A percentile compares a stretch with the other conserved stretches of the same genome.
Conservation (phyloP, 495 filamentous ascomycete species). For the Penicillium tannophilum region DNA sequence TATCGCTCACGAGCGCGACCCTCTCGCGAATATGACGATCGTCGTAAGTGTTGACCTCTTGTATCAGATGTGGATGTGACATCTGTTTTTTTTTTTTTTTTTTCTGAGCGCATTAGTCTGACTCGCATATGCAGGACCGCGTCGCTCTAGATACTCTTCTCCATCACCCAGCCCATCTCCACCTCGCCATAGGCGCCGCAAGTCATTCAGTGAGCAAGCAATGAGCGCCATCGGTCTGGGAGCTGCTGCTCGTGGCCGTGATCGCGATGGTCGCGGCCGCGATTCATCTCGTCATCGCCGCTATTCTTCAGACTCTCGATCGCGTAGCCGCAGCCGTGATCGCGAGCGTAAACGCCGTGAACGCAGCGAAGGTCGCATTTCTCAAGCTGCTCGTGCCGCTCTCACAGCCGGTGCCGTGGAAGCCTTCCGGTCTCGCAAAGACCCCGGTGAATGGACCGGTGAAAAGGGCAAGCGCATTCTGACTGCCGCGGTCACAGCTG, state of each 20-base stretch:
- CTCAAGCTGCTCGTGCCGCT: slow-evolving; percentile 85
- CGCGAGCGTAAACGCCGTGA: slow-evolving; percentile 31
- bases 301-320: slow-evolving; percentile 55
- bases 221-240: slow-evolving; percentile 67
- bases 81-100: no score
- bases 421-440: slow-evolving; percentile 84
- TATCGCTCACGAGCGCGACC: slow-evolving; percentile 56
- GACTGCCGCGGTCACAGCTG: slow-evolving; percentile 82
- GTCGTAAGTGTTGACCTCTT: slow-evolving; percentile 30
- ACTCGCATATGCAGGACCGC: slow-evolving; percentile 32
- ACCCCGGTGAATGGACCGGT: slow-evolving; percentile 80
- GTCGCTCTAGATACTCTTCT: slow-evolving; percentile 40
- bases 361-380: slow-evolving; percentile 65
- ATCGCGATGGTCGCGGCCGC: slow-evolving; percentile 29
- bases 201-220: slow-evolving; percentile 73
- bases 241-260: slow-evolving; percentile 37
- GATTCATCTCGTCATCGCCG: slow-evolving; percentile 53
- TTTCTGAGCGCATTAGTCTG: background rate
- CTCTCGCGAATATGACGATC: slow-evolving; percentile 56
- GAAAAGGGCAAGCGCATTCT: slow-evolving; percentile 85
- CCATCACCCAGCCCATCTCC: slow-evolving; percentile 47
- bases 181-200: slow-evolving; percentile 54
- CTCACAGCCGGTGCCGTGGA: slow-evolving; percentile 83
- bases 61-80: background rate
- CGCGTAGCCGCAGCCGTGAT: slow-evolving; percentile 46